Evolutionary conservation across 2,329 filamentous ascomycete genomes (phyloP), one percentile per base, ranked within the genome.

Genomic region (Leptographium galeiforme): DNA sequence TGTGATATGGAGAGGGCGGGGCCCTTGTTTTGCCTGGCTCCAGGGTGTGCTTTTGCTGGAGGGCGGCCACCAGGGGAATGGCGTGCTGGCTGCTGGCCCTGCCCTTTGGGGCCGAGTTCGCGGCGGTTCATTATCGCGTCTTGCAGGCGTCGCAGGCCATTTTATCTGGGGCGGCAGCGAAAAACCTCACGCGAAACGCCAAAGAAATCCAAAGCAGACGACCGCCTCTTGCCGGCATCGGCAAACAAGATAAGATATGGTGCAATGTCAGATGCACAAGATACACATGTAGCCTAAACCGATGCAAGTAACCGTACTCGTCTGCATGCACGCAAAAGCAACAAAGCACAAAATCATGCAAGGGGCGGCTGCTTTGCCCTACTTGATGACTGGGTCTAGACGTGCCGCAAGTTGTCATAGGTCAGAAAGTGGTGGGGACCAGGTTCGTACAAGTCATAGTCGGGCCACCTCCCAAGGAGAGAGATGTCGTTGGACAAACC

Each of bases 1-100:
- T 56, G 53, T 55, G 52, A 52, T 52, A 52, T 46, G 51, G 41
- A 25, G 52, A 53, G 53, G 57, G 54, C 25, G 25, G 56, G 55
- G 57, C 11, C 49, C 40, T 46, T 55, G 51, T 41, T 49, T 36
- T 46, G 48, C 13, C 49, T 52, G 18, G 34, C 49, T 52, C 51
- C 40, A 54, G 41, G 51, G 49, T 48, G 49, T 48, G 34, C 45
- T 44, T 40, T 32, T 14, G 41, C 6, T 4, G 34, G 8, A 10
- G 8, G 12, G 12, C 34, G 12, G 12, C 34, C 8, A 36, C 34
- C 40, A 40, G 8, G 43, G 16, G 33, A 10, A 43, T 41, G 48
- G 39, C 32, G 19, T 50, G 48, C 25, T 50, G 49, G 48, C 25
- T 50, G 49, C 33, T 43, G 14, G 8, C 18, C 33, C 33, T 51